A percentile compares a stretch with the other conserved stretches of the same genome.
Conservation (phyloP, 2,329 filamentous ascomycete species). For the Colletotrichum kahawae region DNA sequence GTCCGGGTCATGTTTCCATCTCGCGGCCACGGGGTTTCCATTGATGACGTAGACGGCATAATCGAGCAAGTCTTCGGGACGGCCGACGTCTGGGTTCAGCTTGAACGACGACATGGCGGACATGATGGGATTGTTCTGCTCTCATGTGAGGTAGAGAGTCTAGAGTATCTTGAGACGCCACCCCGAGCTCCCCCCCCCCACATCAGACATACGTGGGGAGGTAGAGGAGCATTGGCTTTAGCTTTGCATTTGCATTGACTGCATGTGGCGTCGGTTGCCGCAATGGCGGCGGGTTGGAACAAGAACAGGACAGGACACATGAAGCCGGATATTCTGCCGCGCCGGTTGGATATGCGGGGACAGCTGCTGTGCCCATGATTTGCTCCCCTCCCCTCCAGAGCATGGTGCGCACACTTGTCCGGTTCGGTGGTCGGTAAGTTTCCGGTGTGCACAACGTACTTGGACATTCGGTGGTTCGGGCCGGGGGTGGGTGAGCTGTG, state of each 20-base stretch:
- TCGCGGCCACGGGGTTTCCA: neutral
- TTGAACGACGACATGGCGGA: neutral
- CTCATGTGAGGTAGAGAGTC: neutral
- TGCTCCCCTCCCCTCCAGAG: neutral
- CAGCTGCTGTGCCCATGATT: neutral
- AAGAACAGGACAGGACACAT: neutral
- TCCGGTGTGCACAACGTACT: neutral
- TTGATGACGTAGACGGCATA: neutral
- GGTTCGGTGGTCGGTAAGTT: neutral
- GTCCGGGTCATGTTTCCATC: neutral
- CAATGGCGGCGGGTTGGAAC: neutral
- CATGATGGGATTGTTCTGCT: no score
- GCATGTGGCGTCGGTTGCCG: neutral
- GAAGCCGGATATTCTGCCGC: neutral
- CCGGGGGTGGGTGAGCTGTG: neutral
- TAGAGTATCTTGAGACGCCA: neutral
- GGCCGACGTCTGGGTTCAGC: neutral
- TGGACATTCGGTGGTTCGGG: neutral
- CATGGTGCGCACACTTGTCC: neutral
- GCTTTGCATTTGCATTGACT: neutral
- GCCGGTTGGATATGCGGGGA: neutral
- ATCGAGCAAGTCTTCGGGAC: neutral
- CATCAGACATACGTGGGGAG: neutral
- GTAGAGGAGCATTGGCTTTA: neutral
- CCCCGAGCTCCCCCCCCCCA: neutral